phyloP scores from a whole-genome alignment of 352 stramenopile species.

The Phytopythium vexans region DNA sequence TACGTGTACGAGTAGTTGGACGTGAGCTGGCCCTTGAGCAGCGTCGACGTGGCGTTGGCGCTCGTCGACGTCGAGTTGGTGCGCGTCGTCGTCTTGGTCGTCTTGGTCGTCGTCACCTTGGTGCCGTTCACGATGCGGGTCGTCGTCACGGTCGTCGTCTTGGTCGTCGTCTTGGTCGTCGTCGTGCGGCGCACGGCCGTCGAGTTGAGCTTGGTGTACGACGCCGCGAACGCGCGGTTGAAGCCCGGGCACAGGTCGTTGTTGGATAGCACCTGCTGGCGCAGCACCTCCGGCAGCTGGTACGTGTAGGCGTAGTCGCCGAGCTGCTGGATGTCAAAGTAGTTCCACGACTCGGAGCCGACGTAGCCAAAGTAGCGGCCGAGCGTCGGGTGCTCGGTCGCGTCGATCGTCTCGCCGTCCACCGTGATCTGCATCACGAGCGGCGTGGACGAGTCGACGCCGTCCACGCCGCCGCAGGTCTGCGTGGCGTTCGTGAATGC shows the following conservation, averaged over 20 bases:
- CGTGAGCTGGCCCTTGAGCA: slow-evolving; percentile 23
- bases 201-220: slow-evolving; percentile 33
- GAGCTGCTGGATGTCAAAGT: slow-evolving; percentile 57
- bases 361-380: slow-evolving; percentile 61
- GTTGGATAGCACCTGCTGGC: slow-evolving; percentile 64
- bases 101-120: slow-evolving; percentile 50
- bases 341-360: slow-evolving; percentile 55
- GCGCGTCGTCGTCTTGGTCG: slow-evolving; percentile 31
- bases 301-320: slow-evolving; percentile 76
- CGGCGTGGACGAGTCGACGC: slow-evolving; percentile 26
- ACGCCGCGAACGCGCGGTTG: slow-evolving; percentile 36
- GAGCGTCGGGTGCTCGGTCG: slow-evolving; percentile 52
- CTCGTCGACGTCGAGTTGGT: slow-evolving; percentile 32
- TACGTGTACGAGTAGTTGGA: slow-evolving; percentile 41
- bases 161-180: slow-evolving; percentile 39
- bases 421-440: slow-evolving; percentile 41
- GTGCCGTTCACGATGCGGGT: slow-evolving; percentile 48
- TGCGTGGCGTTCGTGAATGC: slow-evolving; percentile 40
- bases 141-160: slow-evolving; percentile 38
- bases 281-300: slow-evolving; percentile 51
- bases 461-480: slow-evolving; percentile 39
- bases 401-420: slow-evolving; percentile 44
- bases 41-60: slow-evolving; percentile 25
- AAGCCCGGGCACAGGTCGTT: slow-evolving; percentile 58
- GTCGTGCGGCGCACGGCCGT: slow-evolving; percentile 35